Conservation (phyloP, 768 basidiomycete genomes). For the Kwoniella dendrophila region DNA sequence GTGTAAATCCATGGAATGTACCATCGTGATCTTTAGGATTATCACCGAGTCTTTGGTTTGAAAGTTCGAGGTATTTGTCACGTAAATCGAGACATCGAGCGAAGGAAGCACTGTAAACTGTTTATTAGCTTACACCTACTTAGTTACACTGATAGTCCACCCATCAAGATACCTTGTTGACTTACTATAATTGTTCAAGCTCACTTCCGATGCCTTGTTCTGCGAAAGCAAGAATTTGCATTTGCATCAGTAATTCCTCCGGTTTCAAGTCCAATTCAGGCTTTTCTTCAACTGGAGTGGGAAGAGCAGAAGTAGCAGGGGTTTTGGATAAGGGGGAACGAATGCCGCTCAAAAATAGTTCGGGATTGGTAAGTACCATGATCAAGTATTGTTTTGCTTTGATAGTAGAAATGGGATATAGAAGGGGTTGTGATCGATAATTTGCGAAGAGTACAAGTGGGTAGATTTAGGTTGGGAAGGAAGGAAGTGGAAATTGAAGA, state of each 20-base stretch:
- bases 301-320: slow-evolving; percentile 9
- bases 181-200: slow-evolving; percentile 56
- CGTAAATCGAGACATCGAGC: slow-evolving; percentile 84
- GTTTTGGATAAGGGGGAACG: slow-evolving; percentile 6
- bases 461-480: too few relatives aligned
- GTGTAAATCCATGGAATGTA: slow-evolving; percentile 69
- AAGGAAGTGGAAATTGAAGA: background rate
- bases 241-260: slow-evolving; percentile 47
- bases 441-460: too few relatives aligned
- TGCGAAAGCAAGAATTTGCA: slow-evolving; percentile 51
- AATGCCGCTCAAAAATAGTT: slow-evolving; percentile 15
- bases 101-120: slow-evolving; percentile 60
- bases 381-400: background rate
- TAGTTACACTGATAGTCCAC: too few relatives aligned
- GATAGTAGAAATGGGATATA: too few relatives aligned
- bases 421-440: too few relatives aligned
- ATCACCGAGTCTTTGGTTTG: slow-evolving; percentile 89
- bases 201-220: slow-evolving; percentile 55
- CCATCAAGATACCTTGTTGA: too few relatives aligned
- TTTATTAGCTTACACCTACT: background rate
- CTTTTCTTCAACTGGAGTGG: slow-evolving; percentile 7
- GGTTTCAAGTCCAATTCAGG: background rate
- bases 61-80: slow-evolving; percentile 90
- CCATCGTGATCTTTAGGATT: slow-evolving; percentile 91
- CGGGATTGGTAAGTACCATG: slow-evolving; percentile 19